phyloP scores from a whole-genome alignment of 495 filamentous ascomycete species.

The Aspergillus sparsus region DNA sequence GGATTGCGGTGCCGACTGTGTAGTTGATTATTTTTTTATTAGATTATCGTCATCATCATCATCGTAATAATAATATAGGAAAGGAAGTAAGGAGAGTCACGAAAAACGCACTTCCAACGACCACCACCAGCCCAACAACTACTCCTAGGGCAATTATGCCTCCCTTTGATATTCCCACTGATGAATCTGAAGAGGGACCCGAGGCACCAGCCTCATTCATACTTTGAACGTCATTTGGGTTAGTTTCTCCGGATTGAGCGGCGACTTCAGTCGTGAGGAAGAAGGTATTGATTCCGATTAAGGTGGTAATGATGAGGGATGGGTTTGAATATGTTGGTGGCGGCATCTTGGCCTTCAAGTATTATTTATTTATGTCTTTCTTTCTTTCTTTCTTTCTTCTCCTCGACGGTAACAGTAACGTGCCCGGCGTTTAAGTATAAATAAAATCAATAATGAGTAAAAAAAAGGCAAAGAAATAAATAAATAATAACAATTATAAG shows the following conservation, averaged over 20 bases:
- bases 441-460: too few relatives aligned
- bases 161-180: constrained; percentile 19
- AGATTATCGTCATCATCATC: too few relatives aligned
- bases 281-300: constrained; percentile 7
- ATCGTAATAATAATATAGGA: not conserved
- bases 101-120: constrained; percentile 28
- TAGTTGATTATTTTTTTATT: not conserved
- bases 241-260: constrained; percentile 15
- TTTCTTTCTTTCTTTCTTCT: too few relatives aligned
- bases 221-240: constrained; percentile 19
- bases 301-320: not conserved
- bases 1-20: constrained; percentile 45
- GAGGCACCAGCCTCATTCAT: constrained; percentile 20
- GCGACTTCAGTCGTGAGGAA: constrained; percentile 10
- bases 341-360: not conserved
- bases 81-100: not conserved
- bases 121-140: constrained; percentile 29
- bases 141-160: constrained; percentile 31
- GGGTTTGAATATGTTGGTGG: not conserved
- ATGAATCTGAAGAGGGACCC: constrained; percentile 17
- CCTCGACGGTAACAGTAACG: too few relatives aligned
- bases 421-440: too few relatives aligned
- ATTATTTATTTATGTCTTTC: too few relatives aligned
- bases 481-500: too few relatives aligned
- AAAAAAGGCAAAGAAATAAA: too few relatives aligned